Evolutionary conservation across 257 asterid species (phyloP).

Genomic region (Nicotiana sylvestris): DNA sequence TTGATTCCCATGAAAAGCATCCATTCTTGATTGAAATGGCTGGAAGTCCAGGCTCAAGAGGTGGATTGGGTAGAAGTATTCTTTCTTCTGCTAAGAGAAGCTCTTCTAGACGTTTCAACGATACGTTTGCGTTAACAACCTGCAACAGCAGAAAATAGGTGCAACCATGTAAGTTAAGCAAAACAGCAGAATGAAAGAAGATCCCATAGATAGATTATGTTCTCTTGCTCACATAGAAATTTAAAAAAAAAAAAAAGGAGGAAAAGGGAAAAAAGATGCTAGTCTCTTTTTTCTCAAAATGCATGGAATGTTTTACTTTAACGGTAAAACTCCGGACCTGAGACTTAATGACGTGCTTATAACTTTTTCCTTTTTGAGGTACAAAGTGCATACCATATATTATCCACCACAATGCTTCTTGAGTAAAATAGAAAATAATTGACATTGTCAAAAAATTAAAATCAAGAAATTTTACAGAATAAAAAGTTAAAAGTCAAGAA

Average conservation of each 20-base stretch:
- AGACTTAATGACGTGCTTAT: background rate
- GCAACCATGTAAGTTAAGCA: background rate
- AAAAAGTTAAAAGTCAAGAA: background rate
- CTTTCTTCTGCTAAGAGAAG: constrained; percentile 83
- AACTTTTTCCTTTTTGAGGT: background rate
- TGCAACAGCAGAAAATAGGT: constrained; percentile 17
- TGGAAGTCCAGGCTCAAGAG: constrained; percentile 72
- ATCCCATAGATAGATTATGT: background rate
- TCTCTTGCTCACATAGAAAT: background rate
- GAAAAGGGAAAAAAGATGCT: background rate
- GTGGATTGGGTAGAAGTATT: constrained; percentile 74
- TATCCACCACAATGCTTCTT: background rate
- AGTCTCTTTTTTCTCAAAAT: background rate
- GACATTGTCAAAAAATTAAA: no score
- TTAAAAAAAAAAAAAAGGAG: background rate
- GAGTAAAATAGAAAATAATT: background rate
- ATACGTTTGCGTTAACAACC: constrained; percentile 92
- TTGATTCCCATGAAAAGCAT: constrained; percentile 87
- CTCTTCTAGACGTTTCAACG: constrained; percentile 87
- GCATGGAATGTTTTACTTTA: background rate
- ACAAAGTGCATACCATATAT: background rate
- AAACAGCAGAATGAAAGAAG: background rate
- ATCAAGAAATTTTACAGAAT: background rate
- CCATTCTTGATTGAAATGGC: constrained; percentile 92
- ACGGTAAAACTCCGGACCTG: background rate